Evolutionary conservation across 768 basidiomycete genomes (phyloP), one percentile per base, ranked within the genome.

Genomic region (Lactarius quietus): DNA sequence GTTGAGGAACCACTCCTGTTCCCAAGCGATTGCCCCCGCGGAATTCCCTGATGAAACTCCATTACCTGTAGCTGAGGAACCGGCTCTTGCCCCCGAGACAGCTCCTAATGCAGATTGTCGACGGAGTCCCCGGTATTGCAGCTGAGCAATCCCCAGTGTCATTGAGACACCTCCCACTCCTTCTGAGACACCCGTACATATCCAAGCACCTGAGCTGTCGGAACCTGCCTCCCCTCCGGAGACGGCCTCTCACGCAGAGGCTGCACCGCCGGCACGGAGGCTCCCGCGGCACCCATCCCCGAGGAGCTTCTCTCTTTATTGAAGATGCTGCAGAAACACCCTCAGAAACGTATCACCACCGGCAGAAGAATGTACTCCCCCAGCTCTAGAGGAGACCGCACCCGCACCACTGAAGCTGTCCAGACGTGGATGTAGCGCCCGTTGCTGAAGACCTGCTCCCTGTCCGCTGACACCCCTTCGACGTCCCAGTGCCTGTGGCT

Each of bases 361-460:
- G 6, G 48, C 48, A 51, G 23, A 51, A 51, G 48, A 26, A 26
- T 51, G 12, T 51, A 14, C 36, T 20, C 26, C 26, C 26, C 35
- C 60, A 12, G 5, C 39, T 28, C 36, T 26, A 14, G 51, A 60
- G 7, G 48, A 36, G 35, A 29, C 36, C 51, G 35, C 17, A 20
- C 45, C 59, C 6, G 48, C 17, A 15, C 26, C 18, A 12, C 18
- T 2, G 48, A 53, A 53, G 26, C 51, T 18, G 36, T 36, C 17
- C 51, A 18, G 36, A 61, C 14, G 48, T 51, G 26, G 48, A 51
- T 23, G 26, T 26, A 51, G 14, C 48, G 26, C 56, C 31, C 60
- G 33, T 51, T 14, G 28, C 31, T n/a, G 52, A 52, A 59, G 59
- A 43, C 36, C 57, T 26, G 12, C 36, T 28, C 63, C 59, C 39